Base-by-base conservation (phyloP, 2,329 filamentous ascomycete genomes). In the Colletotrichum filicis region DNA sequence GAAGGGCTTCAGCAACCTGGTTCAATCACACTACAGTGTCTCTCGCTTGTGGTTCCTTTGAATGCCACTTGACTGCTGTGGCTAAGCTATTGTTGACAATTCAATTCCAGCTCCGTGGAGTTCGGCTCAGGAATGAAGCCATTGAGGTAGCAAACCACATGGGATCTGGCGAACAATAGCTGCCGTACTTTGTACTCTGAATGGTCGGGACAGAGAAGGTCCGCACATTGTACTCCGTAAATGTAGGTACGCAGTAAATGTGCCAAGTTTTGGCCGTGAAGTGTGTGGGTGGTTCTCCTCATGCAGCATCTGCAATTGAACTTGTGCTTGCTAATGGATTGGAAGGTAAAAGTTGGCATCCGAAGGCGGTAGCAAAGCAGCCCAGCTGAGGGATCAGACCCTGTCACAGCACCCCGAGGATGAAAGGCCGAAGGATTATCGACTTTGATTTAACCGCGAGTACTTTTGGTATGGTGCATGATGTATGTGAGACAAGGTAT, bases 371-470 rank as follows among this genome's bases (percentile, higher is more conserved):
- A 37, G 59, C 66, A 68, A 63, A 71, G 30, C 30, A 32, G 30
- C 30, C 30, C 30, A 32, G 63, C 68, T 61, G 58, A 72, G 59
- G 70, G 66, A 70, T 70, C 66, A 68, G 70, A 62, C 66, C 66
- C 57, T 59, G 70, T 72, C 69, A 63, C 66, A 59, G 59, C 59
- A 69, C 28, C 16, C 55, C 28, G 11, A 35, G 56, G 56, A 58
- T n/a, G 26, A 26, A 26, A 58, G 30, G n/a, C 52, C 58, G 22
- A 5, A 7, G 16, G 7, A 26, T 5, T 11, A 22, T 22, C 16
- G 24, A 66, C 52, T 58, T 35, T 6, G 19, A 26, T 32, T 58
- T 68, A 66, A 19, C 30, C 19, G 4, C 28, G 32, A 19, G 32
- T 70, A 70, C 68, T 14, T 46, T 14, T 4, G 14, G n/a, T 11